A percentile compares a stretch with the other conserved stretches of the same genome.
These are phyloP conservation scores for Acacia concinna DNA, from an alignment of 331 rosid species.

Conservation along the genomic window DNA sequence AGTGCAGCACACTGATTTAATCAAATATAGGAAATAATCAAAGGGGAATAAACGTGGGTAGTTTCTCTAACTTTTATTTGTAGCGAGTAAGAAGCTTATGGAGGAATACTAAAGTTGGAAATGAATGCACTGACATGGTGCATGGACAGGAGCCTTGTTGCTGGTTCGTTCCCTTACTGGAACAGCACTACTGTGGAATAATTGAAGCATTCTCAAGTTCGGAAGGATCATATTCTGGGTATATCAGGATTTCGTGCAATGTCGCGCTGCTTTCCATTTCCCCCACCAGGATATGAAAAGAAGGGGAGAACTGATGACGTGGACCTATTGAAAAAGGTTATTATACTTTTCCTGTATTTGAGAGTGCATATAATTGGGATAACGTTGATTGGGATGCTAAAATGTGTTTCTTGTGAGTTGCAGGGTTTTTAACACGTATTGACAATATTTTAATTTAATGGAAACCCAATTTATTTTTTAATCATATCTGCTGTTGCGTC, in stretches of 20 bases:
- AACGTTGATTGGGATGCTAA: slow-evolving; percentile 7
- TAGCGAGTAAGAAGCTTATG: slow-evolving; percentile 40
- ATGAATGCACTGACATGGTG: slow-evolving; percentile 97
- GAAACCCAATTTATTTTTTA: not conserved
- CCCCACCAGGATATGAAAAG: slow-evolving; percentile 94
- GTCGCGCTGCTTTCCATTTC: slow-evolving; percentile 99
- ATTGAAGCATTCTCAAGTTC: slow-evolving; percentile 46
- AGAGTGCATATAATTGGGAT: slow-evolving; percentile 30
- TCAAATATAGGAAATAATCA: slow-evolving; percentile 3
- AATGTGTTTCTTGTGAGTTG: slow-evolving; percentile 10
- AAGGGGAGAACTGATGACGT: slow-evolving; percentile 64
- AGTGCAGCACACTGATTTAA: slow-evolving; percentile 9
- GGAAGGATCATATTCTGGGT: slow-evolving; percentile 50
- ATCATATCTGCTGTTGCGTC: not conserved
- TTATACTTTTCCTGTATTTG: slow-evolving; percentile 34
- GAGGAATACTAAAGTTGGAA: slow-evolving; percentile 71
- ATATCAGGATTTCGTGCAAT: slow-evolving; percentile 73
- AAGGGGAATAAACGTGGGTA: slow-evolving; percentile 10
- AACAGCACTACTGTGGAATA: slow-evolving; percentile 59
- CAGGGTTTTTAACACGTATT: slow-evolving; percentile 4
- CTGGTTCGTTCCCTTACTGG: slow-evolving; percentile 77
- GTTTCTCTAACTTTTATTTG: slow-evolving; percentile 36
- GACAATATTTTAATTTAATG: not conserved
- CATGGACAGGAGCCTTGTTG: slow-evolving; percentile 93
- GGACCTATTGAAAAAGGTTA: slow-evolving; percentile 73